phyloP scores from a whole-genome alignment of 2,329 filamentous ascomycete genomes.

The Paracoccidioides brasiliensis region DNA sequence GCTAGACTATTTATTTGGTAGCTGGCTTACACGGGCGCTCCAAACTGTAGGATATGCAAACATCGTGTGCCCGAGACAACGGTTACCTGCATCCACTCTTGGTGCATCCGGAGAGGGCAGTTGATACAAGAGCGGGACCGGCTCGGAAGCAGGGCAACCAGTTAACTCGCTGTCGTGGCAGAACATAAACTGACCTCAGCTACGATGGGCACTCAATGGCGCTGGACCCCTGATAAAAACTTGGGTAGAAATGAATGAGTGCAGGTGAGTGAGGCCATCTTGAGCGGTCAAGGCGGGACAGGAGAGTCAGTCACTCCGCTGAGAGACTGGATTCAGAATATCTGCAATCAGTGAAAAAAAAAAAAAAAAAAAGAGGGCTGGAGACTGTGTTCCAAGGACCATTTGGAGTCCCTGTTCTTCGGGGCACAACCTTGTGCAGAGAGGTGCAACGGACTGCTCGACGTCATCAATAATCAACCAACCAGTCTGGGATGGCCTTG shows the following conservation, averaged over 20 bases:
- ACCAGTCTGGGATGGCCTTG: not conserved
- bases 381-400: too few relatives aligned
- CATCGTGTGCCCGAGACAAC: constrained; percentile 1
- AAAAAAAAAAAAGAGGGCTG: too few relatives aligned
- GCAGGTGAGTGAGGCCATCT: not conserved
- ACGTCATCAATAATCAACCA: not conserved
- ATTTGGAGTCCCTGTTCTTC: too few relatives aligned
- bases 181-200: constrained; percentile 4
- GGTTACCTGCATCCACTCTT: constrained; percentile 7
- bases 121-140: not conserved
- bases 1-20: not conserved
- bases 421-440: too few relatives aligned
- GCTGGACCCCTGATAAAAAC: not conserved
- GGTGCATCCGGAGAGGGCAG: constrained; percentile 1
- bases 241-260: too few relatives aligned
- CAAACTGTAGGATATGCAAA: not conserved
- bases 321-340: too few relatives aligned
- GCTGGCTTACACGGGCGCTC: not conserved
- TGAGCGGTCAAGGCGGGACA: not conserved
- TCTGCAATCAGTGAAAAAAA: too few relatives aligned
- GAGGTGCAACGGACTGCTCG: not conserved
- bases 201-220: constrained; percentile 1
- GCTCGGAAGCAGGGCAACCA: constrained; percentile 9
- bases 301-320: too few relatives aligned
- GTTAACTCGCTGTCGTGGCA: constrained; percentile 9